Conservation (phyloP, 2,329 filamentous ascomycete genomes). For the Fonsecaea multimorphosa region DNA sequence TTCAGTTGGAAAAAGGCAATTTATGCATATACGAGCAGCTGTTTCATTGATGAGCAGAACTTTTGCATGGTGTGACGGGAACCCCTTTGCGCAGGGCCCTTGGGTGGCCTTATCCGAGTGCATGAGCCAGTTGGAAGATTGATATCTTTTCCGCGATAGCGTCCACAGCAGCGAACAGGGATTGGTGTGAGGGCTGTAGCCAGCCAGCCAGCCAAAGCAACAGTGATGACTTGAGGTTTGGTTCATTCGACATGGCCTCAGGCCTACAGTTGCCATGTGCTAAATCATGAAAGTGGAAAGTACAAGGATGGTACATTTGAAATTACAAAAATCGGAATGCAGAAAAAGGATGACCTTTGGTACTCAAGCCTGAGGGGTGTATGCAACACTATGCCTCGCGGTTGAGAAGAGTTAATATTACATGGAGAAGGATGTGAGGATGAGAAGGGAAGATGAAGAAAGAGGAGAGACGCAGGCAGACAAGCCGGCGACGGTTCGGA, state of each 20-base stretch:
- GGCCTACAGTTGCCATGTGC: not conserved
- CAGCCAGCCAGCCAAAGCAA: not conserved
- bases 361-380: not conserved
- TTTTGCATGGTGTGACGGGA: not conserved
- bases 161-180: not conserved
- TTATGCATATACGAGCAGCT: not conserved
- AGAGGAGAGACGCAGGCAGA: not conserved
- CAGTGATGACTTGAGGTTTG: conserved; percentile 1
- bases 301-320: not conserved
- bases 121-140: not conserved
- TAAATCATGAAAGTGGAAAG: not conserved
- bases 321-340: not conserved
- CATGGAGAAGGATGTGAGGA: not conserved
- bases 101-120: conserved; percentile 7
- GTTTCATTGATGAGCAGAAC: not conserved
- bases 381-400: not conserved
- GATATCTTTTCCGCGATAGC: not conserved
- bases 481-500: not conserved
- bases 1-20: not conserved
- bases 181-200: not conserved
- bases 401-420: not conserved
- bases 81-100: not conserved
- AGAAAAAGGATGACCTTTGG: not conserved
- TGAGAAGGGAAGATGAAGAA: not conserved
- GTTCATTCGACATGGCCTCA: not conserved